Evolutionary conservation across 371 early-diverging fungal species (phyloP).

Genomic region (Lichtheimia ramosa): DNA sequence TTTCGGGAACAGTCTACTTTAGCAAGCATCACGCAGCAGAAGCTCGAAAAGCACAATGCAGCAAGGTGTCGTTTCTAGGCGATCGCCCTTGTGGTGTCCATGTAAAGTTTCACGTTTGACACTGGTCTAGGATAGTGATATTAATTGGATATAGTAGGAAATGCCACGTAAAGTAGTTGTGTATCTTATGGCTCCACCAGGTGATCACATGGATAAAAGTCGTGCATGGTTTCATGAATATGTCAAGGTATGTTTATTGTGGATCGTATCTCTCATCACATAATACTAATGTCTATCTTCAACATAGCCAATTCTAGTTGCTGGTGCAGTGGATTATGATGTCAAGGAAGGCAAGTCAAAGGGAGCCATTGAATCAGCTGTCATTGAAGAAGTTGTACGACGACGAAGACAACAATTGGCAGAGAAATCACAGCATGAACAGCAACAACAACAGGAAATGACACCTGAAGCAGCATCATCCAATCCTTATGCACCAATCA

Average conservation of each 20-base stretch:
- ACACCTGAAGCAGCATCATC: constrained; percentile 12
- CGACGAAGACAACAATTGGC: constrained; percentile 30
- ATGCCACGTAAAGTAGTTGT: constrained; percentile 68
- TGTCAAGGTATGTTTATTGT: constrained; percentile 53
- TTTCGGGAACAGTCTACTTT: constrained; percentile 52
- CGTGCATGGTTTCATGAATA: constrained; percentile 65
- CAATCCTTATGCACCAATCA: not conserved
- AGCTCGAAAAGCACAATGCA: constrained; percentile 45
- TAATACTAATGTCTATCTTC: no score
- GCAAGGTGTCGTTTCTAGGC: constrained; percentile 57
- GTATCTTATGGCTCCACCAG: constrained; percentile 65
- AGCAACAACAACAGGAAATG: not conserved
- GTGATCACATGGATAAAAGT: constrained; percentile 69
- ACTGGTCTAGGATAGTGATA: not conserved
- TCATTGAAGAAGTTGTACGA: constrained; percentile 55
- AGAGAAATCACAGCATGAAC: no score
- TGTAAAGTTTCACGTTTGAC: constrained; percentile 22
- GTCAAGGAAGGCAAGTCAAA: constrained; percentile 54
- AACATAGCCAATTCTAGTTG: constrained; percentile 67
- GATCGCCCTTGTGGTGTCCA: constrained; percentile 60
- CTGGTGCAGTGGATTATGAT: constrained; percentile 71
- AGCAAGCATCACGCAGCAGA: constrained; percentile 54
- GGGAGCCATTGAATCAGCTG: constrained; percentile 57
- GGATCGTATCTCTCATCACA: no score
- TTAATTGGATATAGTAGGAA: constrained; percentile 31